Evolutionary conservation across 129 eudicot genomes (phyloP).

Genomic region (Escallonia rubra): DNA sequence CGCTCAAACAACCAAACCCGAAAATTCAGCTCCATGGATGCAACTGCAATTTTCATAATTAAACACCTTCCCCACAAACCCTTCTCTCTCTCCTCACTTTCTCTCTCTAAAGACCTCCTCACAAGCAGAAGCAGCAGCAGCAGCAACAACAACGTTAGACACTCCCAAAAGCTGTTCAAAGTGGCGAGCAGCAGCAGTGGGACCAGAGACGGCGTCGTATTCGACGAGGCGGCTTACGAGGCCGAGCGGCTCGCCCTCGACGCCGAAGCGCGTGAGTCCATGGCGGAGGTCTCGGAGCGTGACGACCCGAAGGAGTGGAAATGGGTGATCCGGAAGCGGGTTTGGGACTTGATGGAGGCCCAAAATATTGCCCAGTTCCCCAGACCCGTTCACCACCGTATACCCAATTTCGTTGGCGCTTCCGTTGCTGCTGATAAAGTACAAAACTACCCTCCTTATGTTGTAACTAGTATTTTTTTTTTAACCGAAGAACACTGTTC

Average conservation of each 20-base stretch:
- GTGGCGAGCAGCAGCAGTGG: slow-evolving; percentile 8
- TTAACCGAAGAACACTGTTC: neutral
- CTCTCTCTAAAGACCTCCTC: neutral
- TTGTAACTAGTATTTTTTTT: too few species aligned
- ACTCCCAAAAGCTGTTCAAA: slow-evolving; percentile 7
- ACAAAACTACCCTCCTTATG: neutral
- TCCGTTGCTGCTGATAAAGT: slow-evolving; percentile 62
- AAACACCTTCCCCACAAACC: slow-evolving; percentile 1
- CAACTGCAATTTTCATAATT: neutral
- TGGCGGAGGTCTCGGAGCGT: slow-evolving; percentile 48
- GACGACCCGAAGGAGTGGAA: slow-evolving; percentile 82
- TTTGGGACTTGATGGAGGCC: slow-evolving; percentile 95
- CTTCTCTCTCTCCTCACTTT: slow-evolving; percentile 5
- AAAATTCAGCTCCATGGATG: neutral
- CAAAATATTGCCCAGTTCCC: slow-evolving; percentile 81
- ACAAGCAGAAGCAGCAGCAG: neutral
- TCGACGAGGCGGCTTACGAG: slow-evolving; percentile 68
- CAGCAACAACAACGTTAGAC: neutral
- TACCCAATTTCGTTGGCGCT: slow-evolving; percentile 88
- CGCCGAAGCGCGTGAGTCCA: slow-evolving; percentile 67
- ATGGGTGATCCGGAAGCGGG: slow-evolving; percentile 73
- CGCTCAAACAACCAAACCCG: neutral
- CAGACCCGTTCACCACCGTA: slow-evolving; percentile 90
- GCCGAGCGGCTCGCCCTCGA: slow-evolving; percentile 70
- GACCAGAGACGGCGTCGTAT: slow-evolving; percentile 23